These are phyloP conservation scores for Claviceps arundinis DNA, from an alignment of 2,329 filamentous ascomycete species.

Conservation along the genomic window DNA sequence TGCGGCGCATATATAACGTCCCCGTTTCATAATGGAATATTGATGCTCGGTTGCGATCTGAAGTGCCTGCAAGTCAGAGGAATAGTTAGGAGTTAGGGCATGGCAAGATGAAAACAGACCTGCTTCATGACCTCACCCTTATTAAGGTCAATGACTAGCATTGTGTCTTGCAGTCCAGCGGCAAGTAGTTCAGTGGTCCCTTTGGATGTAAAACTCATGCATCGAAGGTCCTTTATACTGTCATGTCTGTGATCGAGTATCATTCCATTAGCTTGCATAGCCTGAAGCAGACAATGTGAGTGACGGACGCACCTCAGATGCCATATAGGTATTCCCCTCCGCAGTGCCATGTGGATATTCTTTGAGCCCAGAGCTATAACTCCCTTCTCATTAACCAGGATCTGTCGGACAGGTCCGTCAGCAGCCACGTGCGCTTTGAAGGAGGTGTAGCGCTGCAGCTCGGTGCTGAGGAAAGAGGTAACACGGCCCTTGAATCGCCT, in stretches of 20 bases:
- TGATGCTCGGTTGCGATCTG: conserved; percentile 46
- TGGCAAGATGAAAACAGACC: conserved; percentile 19
- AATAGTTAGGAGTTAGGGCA: neutral
- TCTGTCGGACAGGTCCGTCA: conserved; percentile 73
- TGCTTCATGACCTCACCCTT: conserved; percentile 62
- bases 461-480: conserved; percentile 73
- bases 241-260: conserved; percentile 35
- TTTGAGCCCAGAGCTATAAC: conserved; percentile 72
- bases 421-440: conserved; percentile 62
- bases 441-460: conserved; percentile 81
- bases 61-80: conserved; percentile 17
- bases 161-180: conserved; percentile 71
- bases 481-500: conserved; percentile 57
- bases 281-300: neutral
- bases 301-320: conserved; percentile 52
- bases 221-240: conserved; percentile 75
- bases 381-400: conserved; percentile 83
- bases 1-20: conserved; percentile 82
- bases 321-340: conserved; percentile 77
- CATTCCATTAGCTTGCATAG: neutral
- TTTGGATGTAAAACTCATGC: conserved; percentile 91
- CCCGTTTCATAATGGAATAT: conserved; percentile 87
- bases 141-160: conserved; percentile 62
- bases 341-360: conserved; percentile 77
- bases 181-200: conserved; percentile 73